Evolutionary conservation across 768 basidiomycete species (phyloP).

Genomic region (Lactarius hengduanensis): DNA sequence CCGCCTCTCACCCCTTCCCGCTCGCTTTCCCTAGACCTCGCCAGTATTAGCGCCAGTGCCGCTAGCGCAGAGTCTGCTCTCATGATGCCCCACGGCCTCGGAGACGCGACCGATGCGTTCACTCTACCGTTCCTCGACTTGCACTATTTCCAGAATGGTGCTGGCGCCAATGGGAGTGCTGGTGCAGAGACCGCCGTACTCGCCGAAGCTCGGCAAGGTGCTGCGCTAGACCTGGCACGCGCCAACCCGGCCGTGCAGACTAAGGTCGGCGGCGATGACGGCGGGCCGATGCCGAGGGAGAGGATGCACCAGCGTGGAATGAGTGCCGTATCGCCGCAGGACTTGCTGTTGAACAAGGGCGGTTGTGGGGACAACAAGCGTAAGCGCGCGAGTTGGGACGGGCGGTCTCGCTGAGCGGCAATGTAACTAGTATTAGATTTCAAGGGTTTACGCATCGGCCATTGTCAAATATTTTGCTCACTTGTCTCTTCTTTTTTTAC

Average conservation of each 20-base stretch:
- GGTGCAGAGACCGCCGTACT: not conserved
- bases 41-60: slow-evolving; percentile 24
- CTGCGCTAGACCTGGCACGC: slow-evolving; percentile 52
- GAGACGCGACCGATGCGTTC: slow-evolving; percentile 36
- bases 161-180: slow-evolving; percentile 28
- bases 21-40: slow-evolving; percentile 36
- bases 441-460: not conserved
- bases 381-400: slow-evolving; percentile 60
- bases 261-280: slow-evolving; percentile 21
- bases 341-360: slow-evolving; percentile 46
- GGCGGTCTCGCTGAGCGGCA: slow-evolving; percentile 35
- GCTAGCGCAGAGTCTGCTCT: slow-evolving; percentile 9
- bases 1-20: slow-evolving; percentile 40
- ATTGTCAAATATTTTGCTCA: slow-evolving; percentile 4
- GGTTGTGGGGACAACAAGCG: slow-evolving; percentile 49
- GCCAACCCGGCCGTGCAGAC: slow-evolving; percentile 29
- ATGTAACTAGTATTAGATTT: not conserved
- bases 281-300: slow-evolving; percentile 29
- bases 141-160: slow-evolving; percentile 53
- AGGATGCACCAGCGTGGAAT: slow-evolving; percentile 48
- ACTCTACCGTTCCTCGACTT: slow-evolving; percentile 66
- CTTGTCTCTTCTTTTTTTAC: slow-evolving; percentile 17
- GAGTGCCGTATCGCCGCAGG: slow-evolving; percentile 54
- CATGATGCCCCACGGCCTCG: slow-evolving; percentile 19
- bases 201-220: slow-evolving; percentile 40